These are phyloP conservation scores for Chalciporus piperatus DNA, from an alignment of 768 basidiomycete genomes.

Conservation along the genomic window DNA sequence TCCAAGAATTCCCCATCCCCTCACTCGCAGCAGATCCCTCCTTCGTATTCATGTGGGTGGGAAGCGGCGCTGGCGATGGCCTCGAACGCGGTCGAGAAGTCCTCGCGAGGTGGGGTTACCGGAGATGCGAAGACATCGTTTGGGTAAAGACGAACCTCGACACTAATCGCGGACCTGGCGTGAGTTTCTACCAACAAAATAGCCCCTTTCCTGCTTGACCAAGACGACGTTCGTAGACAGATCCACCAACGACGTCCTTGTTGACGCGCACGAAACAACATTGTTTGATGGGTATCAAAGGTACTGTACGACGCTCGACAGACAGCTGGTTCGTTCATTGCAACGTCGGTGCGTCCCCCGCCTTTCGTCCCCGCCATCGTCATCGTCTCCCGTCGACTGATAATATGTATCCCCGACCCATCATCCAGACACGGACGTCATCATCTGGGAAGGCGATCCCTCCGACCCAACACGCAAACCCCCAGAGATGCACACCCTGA, in stretches of 20 bases:
- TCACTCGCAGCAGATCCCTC: slow-evolving; percentile 85
- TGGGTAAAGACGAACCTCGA: slow-evolving; percentile 92
- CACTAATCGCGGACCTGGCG: slow-evolving; percentile 71
- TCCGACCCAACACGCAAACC: slow-evolving; percentile 84
- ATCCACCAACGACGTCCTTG: slow-evolving; percentile 81
- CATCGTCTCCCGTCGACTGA: not conserved
- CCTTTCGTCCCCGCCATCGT: not conserved
- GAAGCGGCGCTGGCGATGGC: slow-evolving; percentile 84
- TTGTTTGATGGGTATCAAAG: slow-evolving; percentile 95
- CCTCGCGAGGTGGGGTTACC: slow-evolving; percentile 90
- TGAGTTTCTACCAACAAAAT: slow-evolving; percentile 34
- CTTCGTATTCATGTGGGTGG: slow-evolving; percentile 96
- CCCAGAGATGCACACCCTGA: slow-evolving; percentile 91
- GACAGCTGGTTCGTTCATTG: slow-evolving; percentile 98
- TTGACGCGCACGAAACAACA: slow-evolving; percentile 92
- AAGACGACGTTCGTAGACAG: slow-evolving; percentile 48
- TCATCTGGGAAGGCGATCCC: slow-evolving; percentile 93
- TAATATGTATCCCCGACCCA: not conserved
- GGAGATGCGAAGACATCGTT: slow-evolving; percentile 96
- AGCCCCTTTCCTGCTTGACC: not conserved
- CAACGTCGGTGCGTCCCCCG: slow-evolving; percentile 80
- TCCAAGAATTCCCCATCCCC: slow-evolving; percentile 79
- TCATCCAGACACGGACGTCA: slow-evolving; percentile 85
- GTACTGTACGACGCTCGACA: slow-evolving; percentile 90
- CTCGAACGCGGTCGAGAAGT: slow-evolving; percentile 90